Evolutionary conservation across 306 rosid genomes (phyloP).

Genomic region (Luffa acutangula): DNA sequence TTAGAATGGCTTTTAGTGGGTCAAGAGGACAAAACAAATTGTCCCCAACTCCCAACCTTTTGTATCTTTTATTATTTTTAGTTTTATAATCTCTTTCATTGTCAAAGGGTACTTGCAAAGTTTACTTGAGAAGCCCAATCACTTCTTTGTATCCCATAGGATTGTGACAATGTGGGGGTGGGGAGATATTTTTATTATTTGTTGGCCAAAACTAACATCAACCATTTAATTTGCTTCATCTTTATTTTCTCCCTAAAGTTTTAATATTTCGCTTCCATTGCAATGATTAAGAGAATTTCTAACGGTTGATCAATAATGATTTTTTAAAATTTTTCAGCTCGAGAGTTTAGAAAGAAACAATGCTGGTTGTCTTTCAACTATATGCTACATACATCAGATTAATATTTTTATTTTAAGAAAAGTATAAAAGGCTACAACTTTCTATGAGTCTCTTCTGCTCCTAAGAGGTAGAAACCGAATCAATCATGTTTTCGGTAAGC

Average conservation of each 20-base stretch:
- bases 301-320: not conserved
- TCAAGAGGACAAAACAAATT: not conserved
- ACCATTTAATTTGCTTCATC: not conserved
- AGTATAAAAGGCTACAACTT: not conserved
- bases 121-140: not conserved
- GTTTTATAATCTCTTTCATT: not conserved
- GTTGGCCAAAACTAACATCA: not conserved
- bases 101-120: not conserved
- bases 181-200: not conserved
- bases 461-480: too few species aligned
- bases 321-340: too few species aligned
- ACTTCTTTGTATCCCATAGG: not conserved
- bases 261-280: not conserved
- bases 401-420: too few species aligned
- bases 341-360: too few species aligned
- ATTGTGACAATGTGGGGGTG: not conserved
- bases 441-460: too few species aligned
- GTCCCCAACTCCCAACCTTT: not conserved
- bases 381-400: too few species aligned
- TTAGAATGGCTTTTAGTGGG: not conserved
- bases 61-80: not conserved
- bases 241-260: not conserved
- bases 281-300: not conserved
- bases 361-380: too few species aligned
- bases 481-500: not conserved